Conservation (phyloP, 345 rosid genomes). For the Alliaria petiolata region DNA sequence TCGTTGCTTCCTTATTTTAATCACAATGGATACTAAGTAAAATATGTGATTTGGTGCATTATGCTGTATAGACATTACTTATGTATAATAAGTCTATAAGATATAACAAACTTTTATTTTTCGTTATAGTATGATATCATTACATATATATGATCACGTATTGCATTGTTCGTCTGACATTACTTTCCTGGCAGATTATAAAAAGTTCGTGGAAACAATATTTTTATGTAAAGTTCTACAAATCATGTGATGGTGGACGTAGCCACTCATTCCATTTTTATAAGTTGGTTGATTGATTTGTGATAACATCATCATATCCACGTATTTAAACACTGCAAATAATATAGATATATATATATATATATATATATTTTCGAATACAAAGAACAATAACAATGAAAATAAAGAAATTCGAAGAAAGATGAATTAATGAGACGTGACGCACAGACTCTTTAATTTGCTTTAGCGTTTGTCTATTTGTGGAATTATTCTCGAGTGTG, state of each 20-base stretch:
- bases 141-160: background rate
- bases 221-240: background rate
- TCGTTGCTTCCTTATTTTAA: background rate
- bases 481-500: conserved; percentile 22
- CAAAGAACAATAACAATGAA: background rate
- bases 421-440: conserved; percentile 12
- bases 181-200: background rate
- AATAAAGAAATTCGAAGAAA: background rate
- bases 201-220: background rate
- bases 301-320: background rate
- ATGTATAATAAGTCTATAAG: background rate
- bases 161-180: background rate
- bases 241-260: conserved; percentile 8
- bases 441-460: conserved; percentile 7
- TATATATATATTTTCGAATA: background rate
- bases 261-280: conserved; percentile 7
- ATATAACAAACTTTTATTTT: background rate
- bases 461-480: conserved; percentile 18
- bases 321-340: background rate
- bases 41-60: background rate
- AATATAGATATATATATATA: too few species aligned
- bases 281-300: conserved; percentile 5
- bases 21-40: background rate
- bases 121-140: background rate
- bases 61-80: background rate